Conservation (phyloP, 2,329 filamentous ascomycete genomes). For the Fusarium sp. region DNA sequence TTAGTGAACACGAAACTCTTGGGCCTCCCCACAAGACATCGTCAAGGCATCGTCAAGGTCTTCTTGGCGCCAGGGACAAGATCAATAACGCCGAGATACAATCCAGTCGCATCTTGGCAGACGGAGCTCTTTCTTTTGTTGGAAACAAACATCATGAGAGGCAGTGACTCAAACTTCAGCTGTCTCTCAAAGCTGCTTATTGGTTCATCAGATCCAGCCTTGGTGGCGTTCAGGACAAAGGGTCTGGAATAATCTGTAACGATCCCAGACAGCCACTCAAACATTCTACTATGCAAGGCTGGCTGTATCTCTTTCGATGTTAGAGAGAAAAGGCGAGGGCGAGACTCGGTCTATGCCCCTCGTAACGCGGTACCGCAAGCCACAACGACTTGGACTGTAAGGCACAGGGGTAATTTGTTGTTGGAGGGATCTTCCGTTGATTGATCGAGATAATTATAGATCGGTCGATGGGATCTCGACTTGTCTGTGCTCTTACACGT, state of each 20-base stretch:
- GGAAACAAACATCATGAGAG: background rate
- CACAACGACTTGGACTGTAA: background rate
- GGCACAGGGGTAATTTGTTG: background rate
- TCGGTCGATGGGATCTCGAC: background rate
- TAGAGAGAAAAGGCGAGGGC: background rate
- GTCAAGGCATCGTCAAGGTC: background rate
- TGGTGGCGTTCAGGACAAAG: background rate
- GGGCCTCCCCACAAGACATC: background rate
- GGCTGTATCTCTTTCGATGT: background rate
- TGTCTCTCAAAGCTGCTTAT: background rate
- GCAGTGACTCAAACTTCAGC: background rate
- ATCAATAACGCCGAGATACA: background rate
- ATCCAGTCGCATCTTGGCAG: background rate
- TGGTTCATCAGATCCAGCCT: background rate
- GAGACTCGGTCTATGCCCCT: background rate
- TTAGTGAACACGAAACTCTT: background rate
- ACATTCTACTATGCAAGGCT: background rate
- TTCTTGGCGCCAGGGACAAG: background rate
- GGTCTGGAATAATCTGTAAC: slow-evolving; percentile 3
- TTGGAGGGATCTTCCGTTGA: background rate
- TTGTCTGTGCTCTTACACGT: slow-evolving; percentile 3
- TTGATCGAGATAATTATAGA: background rate
- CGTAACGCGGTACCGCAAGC: slow-evolving; percentile 5
- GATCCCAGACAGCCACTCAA: background rate
- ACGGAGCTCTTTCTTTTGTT: background rate